Conservation (phyloP, 257 asterid species). For the Solanum piurae region DNA sequence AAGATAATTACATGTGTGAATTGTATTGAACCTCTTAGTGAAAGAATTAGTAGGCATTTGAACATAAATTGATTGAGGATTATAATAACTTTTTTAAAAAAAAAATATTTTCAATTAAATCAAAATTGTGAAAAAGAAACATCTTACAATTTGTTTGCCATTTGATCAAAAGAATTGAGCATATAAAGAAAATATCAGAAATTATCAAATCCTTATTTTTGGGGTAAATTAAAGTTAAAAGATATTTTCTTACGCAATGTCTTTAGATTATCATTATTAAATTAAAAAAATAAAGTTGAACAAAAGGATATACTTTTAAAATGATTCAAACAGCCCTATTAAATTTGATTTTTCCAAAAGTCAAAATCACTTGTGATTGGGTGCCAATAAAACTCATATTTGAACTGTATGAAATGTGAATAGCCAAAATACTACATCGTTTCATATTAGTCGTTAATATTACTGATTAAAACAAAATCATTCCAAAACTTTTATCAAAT, state of each 20-base stretch:
- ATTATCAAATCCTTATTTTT: background rate
- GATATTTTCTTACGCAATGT: background rate
- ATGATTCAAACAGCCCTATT: background rate
- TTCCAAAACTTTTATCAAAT: background rate
- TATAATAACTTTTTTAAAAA: background rate
- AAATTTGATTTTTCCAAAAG: background rate
- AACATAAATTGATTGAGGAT: background rate
- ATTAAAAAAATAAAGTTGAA: background rate
- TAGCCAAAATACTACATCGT: background rate
- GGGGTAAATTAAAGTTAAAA: background rate
- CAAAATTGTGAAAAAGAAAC: background rate
- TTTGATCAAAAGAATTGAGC: background rate
- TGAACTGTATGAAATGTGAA: background rate
- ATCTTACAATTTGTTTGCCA: background rate
- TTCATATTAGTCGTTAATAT: too few relatives aligned
- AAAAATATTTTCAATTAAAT: background rate
- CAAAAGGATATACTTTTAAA: background rate
- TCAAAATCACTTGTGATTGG: background rate
- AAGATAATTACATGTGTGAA: background rate
- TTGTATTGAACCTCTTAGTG: background rate
- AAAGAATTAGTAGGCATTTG: background rate
- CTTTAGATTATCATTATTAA: background rate
- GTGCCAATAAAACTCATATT: background rate
- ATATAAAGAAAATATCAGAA: background rate
- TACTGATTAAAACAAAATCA: background rate